These are phyloP conservation scores for Penicillium paneum DNA, from an alignment of 2,329 filamentous ascomycete species.

Conservation along the genomic window DNA sequence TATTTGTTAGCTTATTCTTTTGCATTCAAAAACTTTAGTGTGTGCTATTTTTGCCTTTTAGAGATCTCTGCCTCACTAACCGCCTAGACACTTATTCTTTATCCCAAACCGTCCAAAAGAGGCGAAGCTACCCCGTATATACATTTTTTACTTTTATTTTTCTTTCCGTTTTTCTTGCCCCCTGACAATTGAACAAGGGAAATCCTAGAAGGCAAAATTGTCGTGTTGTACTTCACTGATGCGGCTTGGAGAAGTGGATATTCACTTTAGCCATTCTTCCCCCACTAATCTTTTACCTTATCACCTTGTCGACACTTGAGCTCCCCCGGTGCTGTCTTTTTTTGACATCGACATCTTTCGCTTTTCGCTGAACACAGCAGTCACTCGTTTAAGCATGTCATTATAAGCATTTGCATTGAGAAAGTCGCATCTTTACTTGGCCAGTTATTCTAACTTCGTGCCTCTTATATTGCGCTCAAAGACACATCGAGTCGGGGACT, in stretches of 20 bases:
- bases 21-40: constrained; percentile 6
- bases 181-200: constrained; percentile 2
- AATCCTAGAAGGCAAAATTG: constrained; percentile 7
- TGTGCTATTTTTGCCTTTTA: constrained; percentile 18
- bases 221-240: background rate
- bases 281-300: constrained; percentile 4
- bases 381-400: constrained; percentile 6
- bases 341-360: background rate
- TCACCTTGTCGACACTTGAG: constrained; percentile 1
- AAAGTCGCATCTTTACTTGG: background rate
- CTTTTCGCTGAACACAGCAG: background rate
- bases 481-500: constrained; percentile 1
- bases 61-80: constrained; percentile 1
- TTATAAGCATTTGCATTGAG: background rate
- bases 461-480: background rate
- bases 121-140: constrained; percentile 7
- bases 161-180: background rate
- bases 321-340: background rate
- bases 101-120: constrained; percentile 13
- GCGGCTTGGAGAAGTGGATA: constrained; percentile 7
- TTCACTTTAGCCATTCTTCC: constrained; percentile 3
- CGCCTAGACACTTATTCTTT: background rate
- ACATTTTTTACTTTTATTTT: background rate
- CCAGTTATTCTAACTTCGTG: background rate
- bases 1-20: constrained; percentile 7